These are phyloP conservation scores for Candida multigemmis DNA, from an alignment of 805 yeast genomes.

Conservation along the genomic window DNA sequence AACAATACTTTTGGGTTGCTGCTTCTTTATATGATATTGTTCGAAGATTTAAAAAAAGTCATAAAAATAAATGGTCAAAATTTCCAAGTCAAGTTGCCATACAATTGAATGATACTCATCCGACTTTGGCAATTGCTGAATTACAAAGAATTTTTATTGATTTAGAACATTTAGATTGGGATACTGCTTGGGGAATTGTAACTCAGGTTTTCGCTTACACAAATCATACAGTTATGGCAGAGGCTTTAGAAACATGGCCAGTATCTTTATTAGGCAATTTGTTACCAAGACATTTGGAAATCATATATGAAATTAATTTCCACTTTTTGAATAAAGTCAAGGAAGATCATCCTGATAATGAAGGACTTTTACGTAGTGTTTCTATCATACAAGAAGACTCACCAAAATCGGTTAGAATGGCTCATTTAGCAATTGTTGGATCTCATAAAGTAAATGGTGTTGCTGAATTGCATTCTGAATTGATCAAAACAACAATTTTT, in stretches of 20 bases:
- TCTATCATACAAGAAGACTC: constrained; percentile 78
- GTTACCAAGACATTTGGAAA: constrained; percentile 86
- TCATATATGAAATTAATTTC: constrained; percentile 78
- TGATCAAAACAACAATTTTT: constrained; percentile 82
- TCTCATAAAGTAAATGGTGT: constrained; percentile 94
- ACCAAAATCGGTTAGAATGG: constrained; percentile 87
- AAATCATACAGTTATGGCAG: constrained; percentile 90
- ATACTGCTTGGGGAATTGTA: constrained; percentile 78
- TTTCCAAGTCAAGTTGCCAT: constrained; percentile 84
- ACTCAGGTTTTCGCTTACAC: constrained; percentile 81
- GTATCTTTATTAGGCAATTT: constrained; percentile 67
- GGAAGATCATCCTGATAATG: constrained; percentile 65
- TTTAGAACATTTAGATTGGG: constrained; percentile 75
- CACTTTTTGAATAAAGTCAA: constrained; percentile 72
- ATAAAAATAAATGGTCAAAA: constrained; percentile 65
- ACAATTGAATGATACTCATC: constrained; percentile 92
- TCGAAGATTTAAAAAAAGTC: constrained; percentile 76
- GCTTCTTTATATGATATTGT: constrained; percentile 88
- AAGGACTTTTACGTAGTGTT: constrained; percentile 56
- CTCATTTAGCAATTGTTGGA: constrained; percentile 82
- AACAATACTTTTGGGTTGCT: constrained; percentile 95
- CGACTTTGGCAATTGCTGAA: constrained; percentile 85
- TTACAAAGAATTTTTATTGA: constrained; percentile 81
- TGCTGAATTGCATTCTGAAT: constrained; percentile 89
- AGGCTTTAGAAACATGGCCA: constrained; percentile 95